Base-by-base conservation (phyloP, 2,329 filamentous ascomycete species). In the Phaeomoniella chlamydospora region DNA sequence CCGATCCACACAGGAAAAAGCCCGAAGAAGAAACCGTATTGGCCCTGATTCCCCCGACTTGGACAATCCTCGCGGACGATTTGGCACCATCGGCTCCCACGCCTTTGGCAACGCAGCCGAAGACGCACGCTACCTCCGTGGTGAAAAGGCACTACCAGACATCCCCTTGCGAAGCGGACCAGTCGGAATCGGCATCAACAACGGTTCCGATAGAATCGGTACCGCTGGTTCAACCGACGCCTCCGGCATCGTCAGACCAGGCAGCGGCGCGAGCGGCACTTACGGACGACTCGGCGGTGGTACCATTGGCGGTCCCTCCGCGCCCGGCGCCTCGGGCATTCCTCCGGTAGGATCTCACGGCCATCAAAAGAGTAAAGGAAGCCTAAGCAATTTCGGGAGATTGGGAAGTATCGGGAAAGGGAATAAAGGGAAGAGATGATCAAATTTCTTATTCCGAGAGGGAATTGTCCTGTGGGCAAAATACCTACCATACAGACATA, bases 1-100 rank as follows among this genome's bases (percentile, higher is more conserved):
- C 60, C 82, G 83, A 45, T 74, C 70, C 36, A 88, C 92, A 2
- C 90, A 98, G 52, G 90, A 98, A 46, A 77, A 75, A 41, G 81
- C 87, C 4, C 72, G 86, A 37, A 39, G 45, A 9, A 38, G 46
- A 13, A 18, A 15, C 11, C 14, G 32, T 6, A 13, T 9, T 12
- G 14, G 16, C 6, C n/a, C 14, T 18, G 18, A 16, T 16, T 12
- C 13, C 16, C 13, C n/a, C 11, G 32, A 34, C 32, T 17, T 17
- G 5, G 58, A 60, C 31, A 36, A 48, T 2, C 54, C 57, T 14
- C 48, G 50, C n/a, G 44, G 42, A 13, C 14, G 30, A 14, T 15
- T 32, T n/a, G 9, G 32, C 12, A 17, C n/a, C 32, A 17, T 18
- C 14, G 18, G 15, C 12, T 15, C 15, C 15, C 9, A 26, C 9